A percentile compares a stretch with the other conserved stretches of the same genome.
phyloP scores from a whole-genome alignment of 768 basidiomycete species.

The Russula emetica region DNA sequence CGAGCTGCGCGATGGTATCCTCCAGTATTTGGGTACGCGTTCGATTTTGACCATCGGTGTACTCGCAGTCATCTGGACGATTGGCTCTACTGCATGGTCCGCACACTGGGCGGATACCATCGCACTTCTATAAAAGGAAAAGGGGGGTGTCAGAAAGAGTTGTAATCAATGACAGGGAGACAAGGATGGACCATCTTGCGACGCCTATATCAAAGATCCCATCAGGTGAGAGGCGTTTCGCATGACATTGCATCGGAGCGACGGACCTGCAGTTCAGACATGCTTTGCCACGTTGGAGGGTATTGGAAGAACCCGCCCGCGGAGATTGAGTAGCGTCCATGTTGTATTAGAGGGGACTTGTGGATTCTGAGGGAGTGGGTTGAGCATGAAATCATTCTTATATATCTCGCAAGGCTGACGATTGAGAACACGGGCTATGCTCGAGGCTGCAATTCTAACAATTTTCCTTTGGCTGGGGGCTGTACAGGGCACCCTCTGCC shows the following conservation, averaged over 20 bases:
- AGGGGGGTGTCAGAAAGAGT: not conserved
- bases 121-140: slow-evolving; percentile 52
- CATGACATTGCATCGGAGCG: not conserved
- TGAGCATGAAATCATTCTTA: slow-evolving; percentile 11
- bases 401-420: slow-evolving; percentile 8
- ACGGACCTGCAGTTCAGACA: slow-evolving; percentile 28
- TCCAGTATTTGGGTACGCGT: slow-evolving; percentile 57
- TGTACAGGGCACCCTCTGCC: not conserved
- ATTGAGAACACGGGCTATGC: not conserved
- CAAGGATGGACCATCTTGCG: slow-evolving; percentile 23
- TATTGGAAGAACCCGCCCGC: slow-evolving; percentile 10
- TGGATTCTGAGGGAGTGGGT: not conserved
- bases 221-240: not conserved
- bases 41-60: slow-evolving; percentile 55
- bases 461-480: not conserved
- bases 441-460: too few species aligned
- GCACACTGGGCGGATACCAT: slow-evolving; percentile 59
- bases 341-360: not conserved
- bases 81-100: slow-evolving; percentile 55
- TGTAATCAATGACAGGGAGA: not conserved
- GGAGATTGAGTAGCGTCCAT: slow-evolving; percentile 22
- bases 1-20: slow-evolving; percentile 52
- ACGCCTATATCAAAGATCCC: slow-evolving; percentile 11
- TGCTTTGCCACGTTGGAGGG: slow-evolving; percentile 29
- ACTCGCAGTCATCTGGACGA: slow-evolving; percentile 65